Percentiles rank a stretch among this genome's conserved stretches.
phyloP scores from a whole-genome alignment of 805 yeast genomes.

The Suhomyces xylopsoci region DNA sequence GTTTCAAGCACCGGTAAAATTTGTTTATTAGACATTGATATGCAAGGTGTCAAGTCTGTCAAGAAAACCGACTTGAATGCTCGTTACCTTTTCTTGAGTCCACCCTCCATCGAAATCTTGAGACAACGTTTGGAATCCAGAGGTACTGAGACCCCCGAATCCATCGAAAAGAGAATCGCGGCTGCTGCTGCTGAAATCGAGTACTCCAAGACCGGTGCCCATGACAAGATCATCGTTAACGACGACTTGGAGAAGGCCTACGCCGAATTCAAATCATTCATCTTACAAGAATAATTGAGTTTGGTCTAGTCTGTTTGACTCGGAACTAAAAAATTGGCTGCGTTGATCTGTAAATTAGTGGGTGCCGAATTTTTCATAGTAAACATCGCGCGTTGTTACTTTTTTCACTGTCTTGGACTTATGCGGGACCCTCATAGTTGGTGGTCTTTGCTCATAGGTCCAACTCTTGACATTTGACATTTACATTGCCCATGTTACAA shows the following conservation, averaged over 20 bases:
- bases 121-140: conserved; percentile 75
- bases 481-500: neutral
- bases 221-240: conserved; percentile 83
- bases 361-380: neutral
- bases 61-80: conserved; percentile 82
- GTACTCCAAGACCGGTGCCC: conserved; percentile 87
- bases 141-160: conserved; percentile 93
- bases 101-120: conserved; percentile 84
- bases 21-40: conserved; percentile 94
- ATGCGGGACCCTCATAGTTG: neutral
- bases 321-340: neutral
- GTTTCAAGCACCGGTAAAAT: conserved; percentile 63
- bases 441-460: neutral
- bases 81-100: conserved; percentile 81
- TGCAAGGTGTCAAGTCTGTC: conserved; percentile 97
- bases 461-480: neutral
- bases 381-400: neutral
- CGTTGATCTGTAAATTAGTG: neutral
- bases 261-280: conserved; percentile 71
- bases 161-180: conserved; percentile 74
- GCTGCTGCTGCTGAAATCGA: conserved; percentile 90
- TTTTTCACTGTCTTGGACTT: neutral
- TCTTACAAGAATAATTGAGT: conserved; percentile 38
- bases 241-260: conserved; percentile 91
- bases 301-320: neutral